Evolutionary conservation across 1,284 basidiomycete species (phyloP).

Genomic region (Amylostereum areolatum): DNA sequence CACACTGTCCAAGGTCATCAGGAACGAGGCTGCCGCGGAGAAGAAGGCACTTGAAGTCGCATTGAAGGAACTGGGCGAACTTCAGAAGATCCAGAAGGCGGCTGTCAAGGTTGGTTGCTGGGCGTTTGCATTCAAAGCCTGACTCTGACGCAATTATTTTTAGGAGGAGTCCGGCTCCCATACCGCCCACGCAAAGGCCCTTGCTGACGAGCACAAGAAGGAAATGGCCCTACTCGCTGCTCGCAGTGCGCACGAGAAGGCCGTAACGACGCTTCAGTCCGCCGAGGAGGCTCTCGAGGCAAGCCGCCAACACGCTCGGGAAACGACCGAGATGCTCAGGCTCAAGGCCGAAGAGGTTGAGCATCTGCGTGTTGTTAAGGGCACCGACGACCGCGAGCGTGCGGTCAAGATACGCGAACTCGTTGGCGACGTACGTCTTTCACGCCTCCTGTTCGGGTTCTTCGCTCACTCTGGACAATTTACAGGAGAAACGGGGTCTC

Average conservation of each 20-base stretch:
- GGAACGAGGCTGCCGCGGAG: slow-evolving; percentile 46
- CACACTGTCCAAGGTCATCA: slow-evolving; percentile 46
- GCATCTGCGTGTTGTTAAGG: slow-evolving; percentile 37
- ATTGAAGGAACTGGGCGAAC: slow-evolving; percentile 43
- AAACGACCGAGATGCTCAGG: slow-evolving; percentile 43
- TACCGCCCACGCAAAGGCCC: slow-evolving; percentile 34
- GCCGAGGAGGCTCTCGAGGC: slow-evolving; percentile 40
- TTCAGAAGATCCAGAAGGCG: slow-evolving; percentile 46
- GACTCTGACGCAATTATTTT: neutral
- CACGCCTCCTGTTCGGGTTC: neutral
- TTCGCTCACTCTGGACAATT: neutral
- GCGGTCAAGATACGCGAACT: slow-evolving; percentile 8
- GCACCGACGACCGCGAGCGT: slow-evolving; percentile 36
- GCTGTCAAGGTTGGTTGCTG: slow-evolving; percentile 38
- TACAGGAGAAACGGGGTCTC: neutral
- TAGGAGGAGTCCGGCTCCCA: slow-evolving; percentile 45
- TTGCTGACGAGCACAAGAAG: slow-evolving; percentile 38
- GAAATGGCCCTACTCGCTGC: slow-evolving; percentile 43
- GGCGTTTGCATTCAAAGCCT: neutral
- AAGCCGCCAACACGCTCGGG: slow-evolving; percentile 34
- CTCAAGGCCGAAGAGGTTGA: slow-evolving; percentile 52
- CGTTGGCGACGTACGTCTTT: slow-evolving; percentile 7
- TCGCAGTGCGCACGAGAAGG: slow-evolving; percentile 39
- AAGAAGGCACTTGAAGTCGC: slow-evolving; percentile 39
- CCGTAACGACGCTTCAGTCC: slow-evolving; percentile 35